These are phyloP conservation scores for Orbilia javanica DNA, from an alignment of 2,329 filamentous ascomycete genomes.

Conservation along the genomic window DNA sequence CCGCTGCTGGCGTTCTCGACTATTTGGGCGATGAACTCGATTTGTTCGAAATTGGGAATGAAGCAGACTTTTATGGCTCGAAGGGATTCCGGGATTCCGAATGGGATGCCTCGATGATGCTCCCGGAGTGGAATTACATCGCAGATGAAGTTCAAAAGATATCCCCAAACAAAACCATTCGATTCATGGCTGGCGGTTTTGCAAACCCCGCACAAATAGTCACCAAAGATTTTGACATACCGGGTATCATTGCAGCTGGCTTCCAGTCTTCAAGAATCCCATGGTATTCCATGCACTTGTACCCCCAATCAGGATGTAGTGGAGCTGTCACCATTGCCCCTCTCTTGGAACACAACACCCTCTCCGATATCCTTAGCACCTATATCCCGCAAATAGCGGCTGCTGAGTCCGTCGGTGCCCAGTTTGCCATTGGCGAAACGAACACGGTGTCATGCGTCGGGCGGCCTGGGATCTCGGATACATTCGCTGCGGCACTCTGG, in stretches of 20 bases:
- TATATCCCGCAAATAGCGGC: conserved; percentile 46
- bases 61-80: conserved; percentile 50
- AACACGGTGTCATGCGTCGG: conserved; percentile 63
- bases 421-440: conserved; percentile 62
- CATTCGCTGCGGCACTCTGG: conserved; percentile 62
- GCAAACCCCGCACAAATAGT: conserved; percentile 33
- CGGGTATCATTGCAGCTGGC: conserved; percentile 34
- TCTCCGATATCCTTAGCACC: conserved; percentile 18
- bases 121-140: conserved; percentile 48
- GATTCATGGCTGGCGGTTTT: conserved; percentile 44
- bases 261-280: conserved; percentile 29
- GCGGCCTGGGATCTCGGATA: conserved; percentile 61
- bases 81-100: conserved; percentile 25
- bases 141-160: conserved; percentile 36
- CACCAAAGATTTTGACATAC: conserved; percentile 44
- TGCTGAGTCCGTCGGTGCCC: conserved; percentile 38
- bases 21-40: conserved; percentile 38
- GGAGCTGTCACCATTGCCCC: conserved; percentile 10
- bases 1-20: conserved; percentile 37
- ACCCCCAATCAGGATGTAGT: conserved; percentile 47
- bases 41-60: conserved; percentile 51
- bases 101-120: conserved; percentile 42
- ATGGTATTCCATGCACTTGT: conserved; percentile 48
- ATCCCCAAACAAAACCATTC: conserved; percentile 17
- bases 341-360: conserved; percentile 34